Evolutionary conservation across 331 rosid genomes (phyloP).

Genomic region (Cydonia oblonga): DNA sequence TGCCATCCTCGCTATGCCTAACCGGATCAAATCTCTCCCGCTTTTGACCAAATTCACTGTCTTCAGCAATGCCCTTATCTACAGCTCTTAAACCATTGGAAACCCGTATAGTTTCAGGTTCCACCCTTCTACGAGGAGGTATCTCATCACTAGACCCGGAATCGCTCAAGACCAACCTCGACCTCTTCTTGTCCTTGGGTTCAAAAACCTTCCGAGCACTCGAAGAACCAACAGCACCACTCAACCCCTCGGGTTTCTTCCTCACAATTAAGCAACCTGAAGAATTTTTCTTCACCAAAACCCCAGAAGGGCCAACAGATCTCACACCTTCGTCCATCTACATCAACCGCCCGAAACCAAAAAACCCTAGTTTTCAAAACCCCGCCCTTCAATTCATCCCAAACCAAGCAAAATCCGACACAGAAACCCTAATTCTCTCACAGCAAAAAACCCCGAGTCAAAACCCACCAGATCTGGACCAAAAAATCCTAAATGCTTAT

Average conservation of each 20-base stretch:
- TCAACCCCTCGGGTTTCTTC: slow-evolving; percentile 48
- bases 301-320: slow-evolving; percentile 59
- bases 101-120: slow-evolving; percentile 54
- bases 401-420: slow-evolving; percentile 10
- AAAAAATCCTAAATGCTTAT: slow-evolving; percentile 14
- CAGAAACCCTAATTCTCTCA: slow-evolving; percentile 29
- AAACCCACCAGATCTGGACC: slow-evolving; percentile 47
- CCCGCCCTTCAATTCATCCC: slow-evolving; percentile 23
- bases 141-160: slow-evolving; percentile 74
- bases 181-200: slow-evolving; percentile 49
- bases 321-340: slow-evolving; percentile 66
- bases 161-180: slow-evolving; percentile 43
- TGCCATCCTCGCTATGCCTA: slow-evolving; percentile 37
- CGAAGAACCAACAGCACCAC: slow-evolving; percentile 45
- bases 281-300: slow-evolving; percentile 66
- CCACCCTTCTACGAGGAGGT: slow-evolving; percentile 55
- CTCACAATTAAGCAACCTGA: slow-evolving; percentile 81
- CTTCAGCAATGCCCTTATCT: slow-evolving; percentile 41
- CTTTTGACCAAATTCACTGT: slow-evolving; percentile 38
- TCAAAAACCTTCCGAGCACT: slow-evolving; percentile 33
- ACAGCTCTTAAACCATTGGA: slow-evolving; percentile 47
- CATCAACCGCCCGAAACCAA: slow-evolving; percentile 16
- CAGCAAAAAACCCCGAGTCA: slow-evolving; percentile 1
- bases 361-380: slow-evolving; percentile 20
- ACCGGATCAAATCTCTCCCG: slow-evolving; percentile 40